Percentiles rank a stretch among this genome's conserved stretches.
Evolutionary conservation across 148 eudicot genomes (phyloP).

Genomic region (Oxyria digyna): DNA sequence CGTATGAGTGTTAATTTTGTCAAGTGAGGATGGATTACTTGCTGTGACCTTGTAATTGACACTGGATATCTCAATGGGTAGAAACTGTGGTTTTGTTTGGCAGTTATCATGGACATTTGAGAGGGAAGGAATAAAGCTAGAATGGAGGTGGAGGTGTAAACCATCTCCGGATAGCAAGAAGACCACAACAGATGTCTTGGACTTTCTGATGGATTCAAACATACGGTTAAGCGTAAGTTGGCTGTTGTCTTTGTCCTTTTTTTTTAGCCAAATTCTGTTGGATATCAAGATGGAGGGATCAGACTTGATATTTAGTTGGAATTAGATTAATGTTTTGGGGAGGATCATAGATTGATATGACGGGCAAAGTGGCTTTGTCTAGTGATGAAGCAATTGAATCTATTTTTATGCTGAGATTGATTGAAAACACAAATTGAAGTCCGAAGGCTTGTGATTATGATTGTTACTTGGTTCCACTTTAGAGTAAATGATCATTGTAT

Average conservation of each 20-base stretch:
- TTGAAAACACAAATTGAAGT: background rate
- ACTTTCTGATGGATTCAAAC: slow-evolving; percentile 84
- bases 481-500: background rate
- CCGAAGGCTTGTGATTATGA: background rate
- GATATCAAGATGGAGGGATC: background rate
- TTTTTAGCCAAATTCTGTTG: background rate
- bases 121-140: slow-evolving; percentile 75
- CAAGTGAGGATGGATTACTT: background rate
- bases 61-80: background rate
- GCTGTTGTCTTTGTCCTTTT: background rate
- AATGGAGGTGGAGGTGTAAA: slow-evolving; percentile 93
- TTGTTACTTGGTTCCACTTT: background rate
- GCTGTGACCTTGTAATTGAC: background rate
- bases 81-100: background rate
- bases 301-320: background rate
- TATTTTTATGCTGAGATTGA: background rate
- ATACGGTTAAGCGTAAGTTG: slow-evolving; percentile 71
- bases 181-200: slow-evolving; percentile 56
- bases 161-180: slow-evolving; percentile 51
- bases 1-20: background rate
- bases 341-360: background rate
- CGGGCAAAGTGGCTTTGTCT: background rate
- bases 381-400: background rate
- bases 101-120: slow-evolving; percentile 93
- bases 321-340: background rate